Evolutionary conservation across 257 asterid species (phyloP), one percentile per base, ranked within the genome.

Genomic region (Ligustrum vulgare): DNA sequence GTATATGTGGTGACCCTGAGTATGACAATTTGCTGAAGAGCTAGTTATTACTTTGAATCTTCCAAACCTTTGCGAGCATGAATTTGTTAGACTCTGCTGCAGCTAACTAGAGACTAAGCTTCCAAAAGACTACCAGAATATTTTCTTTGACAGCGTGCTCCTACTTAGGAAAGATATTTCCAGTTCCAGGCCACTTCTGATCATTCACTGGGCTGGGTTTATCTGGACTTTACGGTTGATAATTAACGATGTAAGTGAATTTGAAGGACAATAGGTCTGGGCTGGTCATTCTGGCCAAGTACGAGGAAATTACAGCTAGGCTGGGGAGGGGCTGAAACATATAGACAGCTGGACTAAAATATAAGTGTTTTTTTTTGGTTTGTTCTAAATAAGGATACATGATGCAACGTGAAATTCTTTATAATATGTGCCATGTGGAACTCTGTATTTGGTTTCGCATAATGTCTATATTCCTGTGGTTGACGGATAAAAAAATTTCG

Each of bases 1-100:
- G 83, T 34, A 84, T 79, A 81, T 63, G 49, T 69, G 86, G 84
- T 78, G 41, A 80, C 81, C 65, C 69, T 64, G 63, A 70, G 41
- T 54, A 69, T 70, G 31, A 69, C 70, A 71, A 67, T 35, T 63
- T 56, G 28, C 51, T 45, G 64, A 28, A 35, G 74, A 70, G 73
- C 64, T 51, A 51, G 62, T 69, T 79, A 67, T 43, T 11, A 23
- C 72, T 69, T 54, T 71, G 75, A 72, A 72, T 15, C 41, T 56
- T 58, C 22, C 20, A 13, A n/a, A 49, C 69, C 36, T 36, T 32
- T 63, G 67, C 60, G 23, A 9, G 54, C 8, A 71, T 49, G 41
- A 43, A 39, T 41, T 11, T 16, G n/a, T 71, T 22, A 6, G 54
- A 49, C 60, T 56, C 69, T 67, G 47, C 33, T 36, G 54, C 72